Evolutionary conservation across 345 rosid genomes (phyloP).

Genomic region (Brassica nigra): DNA sequence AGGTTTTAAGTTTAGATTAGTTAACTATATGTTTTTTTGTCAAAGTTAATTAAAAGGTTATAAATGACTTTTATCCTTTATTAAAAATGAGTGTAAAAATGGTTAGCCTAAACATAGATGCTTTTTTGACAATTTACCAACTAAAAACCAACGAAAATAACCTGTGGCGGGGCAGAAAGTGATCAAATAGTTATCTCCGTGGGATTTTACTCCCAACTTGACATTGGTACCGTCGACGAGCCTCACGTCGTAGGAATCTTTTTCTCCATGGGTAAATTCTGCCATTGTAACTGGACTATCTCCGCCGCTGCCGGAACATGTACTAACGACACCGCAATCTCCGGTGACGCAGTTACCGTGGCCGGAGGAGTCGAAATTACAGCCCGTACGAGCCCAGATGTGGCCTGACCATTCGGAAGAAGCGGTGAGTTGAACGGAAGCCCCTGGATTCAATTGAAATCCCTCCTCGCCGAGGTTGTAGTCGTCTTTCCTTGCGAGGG

Average conservation of each 20-base stretch:
- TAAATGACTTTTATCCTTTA: too few species aligned
- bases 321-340: constrained; percentile 69
- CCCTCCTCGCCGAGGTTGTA: constrained; percentile 72
- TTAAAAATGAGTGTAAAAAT: too few species aligned
- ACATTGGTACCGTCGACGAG: constrained; percentile 90
- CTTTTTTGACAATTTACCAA: too few species aligned
- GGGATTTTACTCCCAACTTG: constrained; percentile 59
- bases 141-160: too few species aligned
- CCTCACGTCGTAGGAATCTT: constrained; percentile 85
- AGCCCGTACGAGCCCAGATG: constrained; percentile 85
- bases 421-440: constrained; percentile 54
- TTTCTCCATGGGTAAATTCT: constrained; percentile 61
- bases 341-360: constrained; percentile 69
- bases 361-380: constrained; percentile 67
- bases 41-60: too few species aligned
- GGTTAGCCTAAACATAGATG: too few species aligned
- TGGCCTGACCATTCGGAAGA: constrained; percentile 85
- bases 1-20: too few species aligned
- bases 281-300: constrained; percentile 65
- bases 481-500: constrained; percentile 56
- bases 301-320: constrained; percentile 65
- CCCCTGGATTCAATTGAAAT: constrained; percentile 51
- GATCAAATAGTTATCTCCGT: constrained; percentile 37
- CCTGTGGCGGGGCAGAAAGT: too few species aligned
- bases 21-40: too few species aligned